Percentiles rank a stretch among this genome's conserved stretches.
phyloP scores from a whole-genome alignment of 192 early-diverging fungal species.

The Coemansia biformis region DNA sequence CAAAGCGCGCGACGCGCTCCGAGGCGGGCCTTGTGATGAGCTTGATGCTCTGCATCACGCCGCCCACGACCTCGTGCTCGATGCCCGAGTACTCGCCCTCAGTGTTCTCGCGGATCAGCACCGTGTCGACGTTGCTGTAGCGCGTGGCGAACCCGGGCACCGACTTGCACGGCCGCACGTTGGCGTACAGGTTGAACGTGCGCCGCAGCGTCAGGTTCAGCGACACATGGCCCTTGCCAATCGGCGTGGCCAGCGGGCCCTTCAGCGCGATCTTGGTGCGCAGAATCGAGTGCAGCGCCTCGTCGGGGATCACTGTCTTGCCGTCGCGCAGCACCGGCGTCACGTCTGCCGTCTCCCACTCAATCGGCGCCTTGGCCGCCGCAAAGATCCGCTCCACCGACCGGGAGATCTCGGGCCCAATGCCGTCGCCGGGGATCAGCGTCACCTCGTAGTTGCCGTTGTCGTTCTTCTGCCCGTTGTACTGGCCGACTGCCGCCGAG shows the following conservation, averaged over 20 bases:
- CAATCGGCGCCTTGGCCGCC: conserved; percentile 89
- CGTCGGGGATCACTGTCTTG: conserved; percentile 89
- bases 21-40: conserved; percentile 95
- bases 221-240: conserved; percentile 99
- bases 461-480: conserved; percentile 41
- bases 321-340: conserved; percentile 89
- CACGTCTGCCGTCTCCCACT: conserved; percentile 94
- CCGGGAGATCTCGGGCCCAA: conserved; percentile 94
- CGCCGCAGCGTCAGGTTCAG: conserved; percentile 82
- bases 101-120: conserved; percentile 99
- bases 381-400: conserved; percentile 89
- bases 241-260: conserved; percentile 93
- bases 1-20: conserved; percentile 86
- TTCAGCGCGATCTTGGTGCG: conserved; percentile 97
- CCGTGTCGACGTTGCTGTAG: conserved; percentile 94
- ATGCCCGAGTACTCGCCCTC: conserved; percentile 99
- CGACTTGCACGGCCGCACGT: conserved; percentile 97
- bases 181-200: conserved; percentile 97
- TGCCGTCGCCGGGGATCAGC: conserved; percentile 96
- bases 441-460: conserved; percentile 84
- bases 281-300: conserved; percentile 83
- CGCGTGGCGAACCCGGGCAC: conserved; percentile 94
- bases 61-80: conserved; percentile 92
- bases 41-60: conserved; percentile 99
- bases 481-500: conserved; percentile 40